Evolutionary conservation across 768 basidiomycete species (phyloP), one percentile per base, ranked within the genome.

Genomic region (Suillus sp.): DNA sequence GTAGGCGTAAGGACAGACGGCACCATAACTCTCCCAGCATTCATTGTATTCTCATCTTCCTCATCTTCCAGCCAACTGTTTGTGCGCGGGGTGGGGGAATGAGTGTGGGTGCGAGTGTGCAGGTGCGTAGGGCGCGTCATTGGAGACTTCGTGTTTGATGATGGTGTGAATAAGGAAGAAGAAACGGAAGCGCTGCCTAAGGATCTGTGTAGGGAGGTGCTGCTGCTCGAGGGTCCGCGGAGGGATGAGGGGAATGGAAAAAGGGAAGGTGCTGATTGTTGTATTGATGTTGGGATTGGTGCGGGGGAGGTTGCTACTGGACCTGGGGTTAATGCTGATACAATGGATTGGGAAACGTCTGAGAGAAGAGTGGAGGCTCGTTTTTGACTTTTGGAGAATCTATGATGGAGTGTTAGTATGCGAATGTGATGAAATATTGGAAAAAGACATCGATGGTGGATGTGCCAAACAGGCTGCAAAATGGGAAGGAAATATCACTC

Each of bases 341-440:
- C 80, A 40, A 87, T 77, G 45, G 83, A 80, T 64, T 82, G 80
- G 6, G 87, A 87, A 22, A 90, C 83, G 70, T 90, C 90, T 0
- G 87, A 83, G 60, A 91, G 70, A 35, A 91, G 79, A 1, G 83
- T 66, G 0, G 89, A 89, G 0, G 89, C 89, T 25, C 89, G 86
- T 74, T 89, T 90, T 63, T 87, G 87, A 68, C 78, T 80, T 67
- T 86, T 89, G 20, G 85, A 78, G 69, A 91, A 83, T n/a, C 90
- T 91, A 64, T 48, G 27, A 25, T 14, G 11, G 22, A 9, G 18
- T 27, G 18, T 57, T 30, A 57, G 56, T 57, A 27, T 3, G 22
- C 7, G 27, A n/a, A 6, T 20, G 20, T 13, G 20, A 34, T 11
- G 4, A 18, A 30, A 16, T 5, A 25, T 47, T 25, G 25, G 25